A percentile compares a stretch with the other conserved stretches of the same genome.
Evolutionary conservation across 176 grass and related monocot genomes (phyloP).

Genomic region (Eragrostis nindensis): DNA sequence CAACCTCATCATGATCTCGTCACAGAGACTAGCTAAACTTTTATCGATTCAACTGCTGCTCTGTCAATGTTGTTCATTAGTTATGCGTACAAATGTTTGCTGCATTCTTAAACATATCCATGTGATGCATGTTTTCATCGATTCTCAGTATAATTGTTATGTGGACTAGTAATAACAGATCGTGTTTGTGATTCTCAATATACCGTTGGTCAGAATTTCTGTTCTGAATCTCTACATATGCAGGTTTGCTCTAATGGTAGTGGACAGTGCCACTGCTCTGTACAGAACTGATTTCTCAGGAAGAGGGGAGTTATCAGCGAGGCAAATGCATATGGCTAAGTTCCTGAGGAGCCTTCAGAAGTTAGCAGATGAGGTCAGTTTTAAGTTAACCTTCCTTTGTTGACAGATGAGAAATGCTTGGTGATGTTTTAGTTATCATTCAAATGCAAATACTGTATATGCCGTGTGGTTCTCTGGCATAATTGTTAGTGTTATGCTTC

Average conservation of each 20-base stretch:
- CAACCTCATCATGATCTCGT: neutral
- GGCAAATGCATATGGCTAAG: slow-evolving; percentile 98
- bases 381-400: neutral
- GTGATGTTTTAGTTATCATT: neutral
- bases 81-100: slow-evolving; percentile 20
- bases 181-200: too few species aligned
- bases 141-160: slow-evolving; percentile 17
- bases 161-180: neutral
- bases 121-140: neutral
- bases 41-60: neutral
- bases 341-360: slow-evolving; percentile 96
- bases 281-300: slow-evolving; percentile 98
- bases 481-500: slow-evolving; percentile 4
- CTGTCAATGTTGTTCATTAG: neutral
- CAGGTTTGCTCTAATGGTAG: slow-evolving; percentile 98
- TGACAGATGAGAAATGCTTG: neutral
- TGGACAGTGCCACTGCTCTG: slow-evolving; percentile 93
- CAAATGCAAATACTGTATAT: neutral
- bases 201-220: neutral
- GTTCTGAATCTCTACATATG: slow-evolving; percentile 26
- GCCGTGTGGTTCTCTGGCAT: neutral
- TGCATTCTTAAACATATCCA: neutral
- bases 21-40: neutral
- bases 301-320: slow-evolving; percentile 89
- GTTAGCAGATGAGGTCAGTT: slow-evolving; percentile 79